These are phyloP conservation scores for Plasmodium coatneyi DNA, from an alignment of 169 alveolate genomes.

Conservation along the genomic window DNA sequence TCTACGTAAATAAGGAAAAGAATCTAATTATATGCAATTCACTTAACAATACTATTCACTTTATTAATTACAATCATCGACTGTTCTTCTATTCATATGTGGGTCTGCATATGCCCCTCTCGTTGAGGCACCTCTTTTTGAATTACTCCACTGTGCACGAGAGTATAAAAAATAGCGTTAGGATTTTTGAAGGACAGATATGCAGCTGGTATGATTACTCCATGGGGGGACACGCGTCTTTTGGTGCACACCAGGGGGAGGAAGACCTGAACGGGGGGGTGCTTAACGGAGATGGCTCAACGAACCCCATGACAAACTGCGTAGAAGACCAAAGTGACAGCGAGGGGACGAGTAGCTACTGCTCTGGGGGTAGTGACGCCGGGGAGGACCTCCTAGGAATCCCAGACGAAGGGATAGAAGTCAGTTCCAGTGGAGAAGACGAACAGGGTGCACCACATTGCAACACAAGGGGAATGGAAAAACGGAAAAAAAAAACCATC, in stretches of 20 bases:
- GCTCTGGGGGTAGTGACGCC: not conserved
- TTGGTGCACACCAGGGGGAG: not conserved
- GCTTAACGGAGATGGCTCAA: not conserved
- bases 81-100: conserved; percentile 26
- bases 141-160: not conserved
- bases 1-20: conserved; percentile 18
- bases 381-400: not conserved
- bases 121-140: conserved; percentile 16
- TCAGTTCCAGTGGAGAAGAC: not conserved
- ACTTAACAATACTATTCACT: not conserved
- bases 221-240: not conserved
- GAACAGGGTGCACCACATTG: not conserved
- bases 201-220: conserved; percentile 9
- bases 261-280: not conserved
- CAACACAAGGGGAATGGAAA: not conserved
- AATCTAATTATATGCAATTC: conserved; percentile 39
- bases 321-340: not conserved
- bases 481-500: not conserved
- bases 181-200: not conserved
- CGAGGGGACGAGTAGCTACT: not conserved
- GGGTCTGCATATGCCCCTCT: conserved; percentile 43
- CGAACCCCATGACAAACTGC: not conserved
- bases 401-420: not conserved
- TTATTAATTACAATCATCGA: conserved; percentile 45
- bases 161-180: conserved; percentile 14